phyloP scores from a whole-genome alignment of 345 rosid genomes.

The Gossypium anomalum region DNA sequence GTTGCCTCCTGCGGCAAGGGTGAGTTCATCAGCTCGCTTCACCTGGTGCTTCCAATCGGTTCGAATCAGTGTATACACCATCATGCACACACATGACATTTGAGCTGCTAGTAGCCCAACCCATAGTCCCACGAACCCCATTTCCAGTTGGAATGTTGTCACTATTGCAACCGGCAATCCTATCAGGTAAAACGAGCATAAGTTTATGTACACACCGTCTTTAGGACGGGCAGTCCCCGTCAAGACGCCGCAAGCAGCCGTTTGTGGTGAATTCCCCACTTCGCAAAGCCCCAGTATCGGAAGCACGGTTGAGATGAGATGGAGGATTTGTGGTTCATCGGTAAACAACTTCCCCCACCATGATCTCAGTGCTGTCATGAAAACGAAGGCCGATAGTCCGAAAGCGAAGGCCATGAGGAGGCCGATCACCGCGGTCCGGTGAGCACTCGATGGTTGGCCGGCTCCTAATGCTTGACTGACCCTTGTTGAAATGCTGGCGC shows the following conservation, averaged over 20 bases:
- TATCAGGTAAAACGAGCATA: constrained; percentile 64
- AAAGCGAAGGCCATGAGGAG: constrained; percentile 53
- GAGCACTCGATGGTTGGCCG: constrained; percentile 60
- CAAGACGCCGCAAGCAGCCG: constrained; percentile 78
- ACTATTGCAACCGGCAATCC: constrained; percentile 72
- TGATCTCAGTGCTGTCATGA: constrained; percentile 42
- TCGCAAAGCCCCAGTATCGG: constrained; percentile 75
- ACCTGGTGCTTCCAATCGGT: constrained; percentile 87
- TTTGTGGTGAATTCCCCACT: constrained; percentile 77
- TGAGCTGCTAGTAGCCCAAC: constrained; percentile 68
- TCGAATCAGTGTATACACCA: constrained; percentile 55
- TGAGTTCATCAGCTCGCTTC: constrained; percentile 72
- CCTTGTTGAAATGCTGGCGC: constrained; percentile 53
- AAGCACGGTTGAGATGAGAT: constrained; percentile 54
- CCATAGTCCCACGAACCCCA: constrained; percentile 75
- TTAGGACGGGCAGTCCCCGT: constrained; percentile 85
- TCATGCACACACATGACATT: constrained; percentile 54
- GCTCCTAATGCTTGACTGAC: constrained; percentile 78
- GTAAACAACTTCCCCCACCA: constrained; percentile 82
- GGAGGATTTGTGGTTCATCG: constrained; percentile 53
- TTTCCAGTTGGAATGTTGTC: constrained; percentile 44
- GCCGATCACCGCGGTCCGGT: constrained; percentile 54
- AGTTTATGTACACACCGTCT: constrained; percentile 70
- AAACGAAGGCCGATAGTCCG: constrained; percentile 49
- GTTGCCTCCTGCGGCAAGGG: constrained; percentile 35